Evolutionary conservation across 2,329 filamentous ascomycete species (phyloP).

Genomic region (Neonectria coccinea): DNA sequence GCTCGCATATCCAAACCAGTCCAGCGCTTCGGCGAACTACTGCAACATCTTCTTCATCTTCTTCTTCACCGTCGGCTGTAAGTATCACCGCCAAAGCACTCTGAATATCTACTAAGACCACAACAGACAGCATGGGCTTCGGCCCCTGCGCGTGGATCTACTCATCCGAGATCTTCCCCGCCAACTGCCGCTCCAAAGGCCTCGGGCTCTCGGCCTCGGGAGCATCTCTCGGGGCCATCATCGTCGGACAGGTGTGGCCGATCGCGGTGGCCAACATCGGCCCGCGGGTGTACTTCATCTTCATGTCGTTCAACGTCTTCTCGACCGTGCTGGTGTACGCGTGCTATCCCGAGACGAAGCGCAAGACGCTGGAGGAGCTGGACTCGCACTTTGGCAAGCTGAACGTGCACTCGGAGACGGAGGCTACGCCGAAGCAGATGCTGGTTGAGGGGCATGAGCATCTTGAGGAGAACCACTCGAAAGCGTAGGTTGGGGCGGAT

Average conservation of each 20-base stretch:
- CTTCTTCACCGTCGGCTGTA: slow-evolving; percentile 66
- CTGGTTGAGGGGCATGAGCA: slow-evolving; percentile 31
- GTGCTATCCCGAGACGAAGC: slow-evolving; percentile 31
- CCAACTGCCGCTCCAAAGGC: slow-evolving; percentile 65
- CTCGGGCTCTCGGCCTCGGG: slow-evolving; percentile 67
- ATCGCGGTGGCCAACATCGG: slow-evolving; percentile 63
- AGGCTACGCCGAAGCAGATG: slow-evolving; percentile 45
- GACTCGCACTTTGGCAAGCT: slow-evolving; percentile 44
- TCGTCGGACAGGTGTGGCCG: slow-evolving; percentile 67
- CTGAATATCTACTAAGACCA: not conserved
- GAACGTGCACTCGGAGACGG: slow-evolving; percentile 38
- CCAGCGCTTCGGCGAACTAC: slow-evolving; percentile 60
- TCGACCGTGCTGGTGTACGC: slow-evolving; percentile 40
- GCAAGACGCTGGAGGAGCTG: slow-evolving; percentile 27
- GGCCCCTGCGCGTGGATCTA: slow-evolving; percentile 70
- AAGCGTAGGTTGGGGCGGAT: not conserved
- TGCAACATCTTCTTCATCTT: slow-evolving; percentile 68
- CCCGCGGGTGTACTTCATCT: slow-evolving; percentile 67
- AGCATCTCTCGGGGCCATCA: slow-evolving; percentile 66
- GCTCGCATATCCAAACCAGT: slow-evolving; percentile 62
- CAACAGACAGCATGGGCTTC: slow-evolving; percentile 63
- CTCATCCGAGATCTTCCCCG: slow-evolving; percentile 71
- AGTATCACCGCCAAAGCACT: not conserved
- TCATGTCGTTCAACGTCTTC: slow-evolving; percentile 47
- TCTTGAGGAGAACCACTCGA: slow-evolving; percentile 15